Evolutionary conservation across 352 stramenopile species (phyloP), one percentile per base, ranked within the genome.

Genomic region (Blastocystis sp.): DNA sequence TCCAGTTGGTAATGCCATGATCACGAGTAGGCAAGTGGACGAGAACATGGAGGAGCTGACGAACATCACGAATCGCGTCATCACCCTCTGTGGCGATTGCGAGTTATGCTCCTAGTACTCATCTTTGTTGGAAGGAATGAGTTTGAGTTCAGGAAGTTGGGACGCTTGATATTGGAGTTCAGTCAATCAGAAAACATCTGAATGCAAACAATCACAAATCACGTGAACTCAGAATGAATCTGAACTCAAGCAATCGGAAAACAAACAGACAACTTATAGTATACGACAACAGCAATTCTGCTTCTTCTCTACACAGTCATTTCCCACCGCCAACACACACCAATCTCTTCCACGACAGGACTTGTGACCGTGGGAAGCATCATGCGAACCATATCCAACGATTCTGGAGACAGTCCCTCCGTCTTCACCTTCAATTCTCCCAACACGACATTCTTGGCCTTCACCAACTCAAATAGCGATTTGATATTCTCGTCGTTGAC

Each of bases 71-170:
- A 85, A 85, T 19, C 50, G 31, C 4, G 6, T 85, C 19, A 66
- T 85, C 10, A 29, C 24, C 9, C 29, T 31, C 26, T 67, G 60
- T 29, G 51, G n/a, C 4, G 74, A 85, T 19, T 85, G 50, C 45
- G 55, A 77, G 31, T 41, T 77, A 16, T 77, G 66, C 50, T 41
- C 37, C 37, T 60, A 24, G 33, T 50, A n/a, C n/a, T n/a, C 1
- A 12, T 77, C 31, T 77, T 77, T 37, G 12, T 77, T 77, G 10
- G 37, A 35, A 77, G n/a, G n/a, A n/a, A n/a, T n/a, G n/a, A n/a
- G n/a, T n/a, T n/a, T n/a, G n/a, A n/a, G n/a, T n/a, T n/a, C n/a
- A n/a, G n/a, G n/a, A n/a, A n/a, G n/a, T n/a, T n/a, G n/a, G n/a
- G n/a, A n/a, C n/a, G n/a, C n/a, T n/a, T n/a, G n/a, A n/a, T n/a